Base-by-base conservation (phyloP, 2,329 filamentous ascomycete genomes). In the Penicillium capsulatum region DNA sequence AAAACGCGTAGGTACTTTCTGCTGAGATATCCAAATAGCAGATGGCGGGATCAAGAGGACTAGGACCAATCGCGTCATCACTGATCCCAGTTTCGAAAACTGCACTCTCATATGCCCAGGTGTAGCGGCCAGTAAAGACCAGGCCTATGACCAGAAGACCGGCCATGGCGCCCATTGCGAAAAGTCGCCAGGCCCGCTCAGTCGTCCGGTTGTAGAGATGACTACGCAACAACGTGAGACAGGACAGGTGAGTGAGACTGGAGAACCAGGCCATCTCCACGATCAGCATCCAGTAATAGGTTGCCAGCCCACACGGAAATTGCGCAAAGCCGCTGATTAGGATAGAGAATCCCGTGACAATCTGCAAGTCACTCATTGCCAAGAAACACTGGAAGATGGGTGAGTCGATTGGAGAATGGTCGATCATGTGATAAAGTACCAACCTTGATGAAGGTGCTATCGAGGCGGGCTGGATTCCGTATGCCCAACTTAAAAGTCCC, bases 181-280 rank as follows among this genome's bases (percentile, higher is more conserved):
- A 4, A 9, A 42, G 11, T 11, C 42, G 19, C 13, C 31, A 42
- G 16, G 6, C 11, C 16, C 42, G 30, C 16, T 35, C 38, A 9
- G 8, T 19, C 8, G 38, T 5, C 24, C 35, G 26, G 20, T 31
- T 6, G 5, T 35, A 14, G 6, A 45, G 35, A 22, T 45, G 11
- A 17, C 26, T 33, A 6, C 38, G 34, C 8, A 45, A 26, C 13
- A 42, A 10, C 9, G 31, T 45, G 16, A 45, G 32, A 34, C 38
- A 45, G 7, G 17, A 45, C 8, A 45, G 29, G 20, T 45, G 42
- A 10, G 38, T 36, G 5, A 45, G n/a, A n/a, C 30, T 33, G 14
- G 42, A 45, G 28, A 45, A 31, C 42, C 42, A 45, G 11, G 38
- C 42, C 7, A 38, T 31, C 1, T 33, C 17, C 5, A 45, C 35